A percentile compares a stretch with the other conserved stretches of the same genome.
phyloP scores from a whole-genome alignment of 1,284 basidiomycete species.

The Boletus semigastroideus region DNA sequence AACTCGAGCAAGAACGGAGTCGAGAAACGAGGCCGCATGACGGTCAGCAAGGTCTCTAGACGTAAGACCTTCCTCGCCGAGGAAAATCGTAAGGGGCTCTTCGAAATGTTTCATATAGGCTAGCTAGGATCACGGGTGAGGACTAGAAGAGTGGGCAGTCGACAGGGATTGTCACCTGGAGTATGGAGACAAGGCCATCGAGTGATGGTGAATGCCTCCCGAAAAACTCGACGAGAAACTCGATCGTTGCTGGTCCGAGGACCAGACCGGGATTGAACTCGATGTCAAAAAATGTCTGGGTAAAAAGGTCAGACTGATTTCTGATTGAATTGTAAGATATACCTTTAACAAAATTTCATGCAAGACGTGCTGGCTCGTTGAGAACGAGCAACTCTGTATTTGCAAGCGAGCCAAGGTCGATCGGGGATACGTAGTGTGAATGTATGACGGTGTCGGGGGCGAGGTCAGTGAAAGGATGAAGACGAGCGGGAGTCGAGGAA shows the following conservation, averaged over 20 bases:
- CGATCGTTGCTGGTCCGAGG: constrained; percentile 55
- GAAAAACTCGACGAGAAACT: constrained; percentile 56
- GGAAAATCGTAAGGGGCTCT: constrained; percentile 53
- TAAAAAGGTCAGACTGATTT: constrained; percentile 1
- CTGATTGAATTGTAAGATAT: background rate
- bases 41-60: constrained; percentile 21
- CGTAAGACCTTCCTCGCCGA: constrained; percentile 12
- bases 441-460: constrained; percentile 53
- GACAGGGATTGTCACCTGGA: constrained; percentile 48
- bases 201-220: constrained; percentile 53
- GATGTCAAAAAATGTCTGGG: constrained; percentile 63
- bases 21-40: constrained; percentile 38
- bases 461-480: constrained; percentile 61
- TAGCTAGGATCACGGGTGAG: constrained; percentile 41
- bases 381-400: constrained; percentile 48
- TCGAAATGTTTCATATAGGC: constrained; percentile 67
- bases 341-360: constrained; percentile 55
- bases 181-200: constrained; percentile 52
- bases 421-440: constrained; percentile 57
- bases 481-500: constrained; percentile 54
- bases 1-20: constrained; percentile 41
- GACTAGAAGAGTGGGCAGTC: background rate
- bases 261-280: constrained; percentile 59
- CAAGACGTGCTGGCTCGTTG: constrained; percentile 45
- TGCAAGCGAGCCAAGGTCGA: constrained; percentile 58